Conservation (phyloP, 129 eudicot species). For the Glebionis coronaria region DNA sequence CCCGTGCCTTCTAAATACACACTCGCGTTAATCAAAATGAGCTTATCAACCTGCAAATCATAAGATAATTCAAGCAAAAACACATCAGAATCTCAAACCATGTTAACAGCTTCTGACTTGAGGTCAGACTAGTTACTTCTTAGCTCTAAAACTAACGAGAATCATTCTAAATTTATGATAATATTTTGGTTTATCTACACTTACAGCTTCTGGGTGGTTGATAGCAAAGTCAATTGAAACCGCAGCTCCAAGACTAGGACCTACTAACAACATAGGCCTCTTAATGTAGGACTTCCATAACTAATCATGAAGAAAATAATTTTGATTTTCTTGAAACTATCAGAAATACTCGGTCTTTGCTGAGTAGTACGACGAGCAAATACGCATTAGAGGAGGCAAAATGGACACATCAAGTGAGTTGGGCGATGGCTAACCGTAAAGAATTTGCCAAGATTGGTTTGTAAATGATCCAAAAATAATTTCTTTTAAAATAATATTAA, state of each 20-base stretch:
- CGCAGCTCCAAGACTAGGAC: slow-evolving; percentile 97
- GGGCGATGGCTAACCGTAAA: too few relatives aligned
- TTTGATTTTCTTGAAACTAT: neutral
- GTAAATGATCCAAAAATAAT: too few relatives aligned
- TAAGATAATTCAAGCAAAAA: neutral
- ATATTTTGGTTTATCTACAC: slow-evolving; percentile 15
- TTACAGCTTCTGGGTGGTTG: slow-evolving; percentile 86
- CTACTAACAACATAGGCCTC: slow-evolving; percentile 83
- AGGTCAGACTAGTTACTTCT: slow-evolving; percentile 9
- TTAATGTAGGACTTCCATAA: slow-evolving; percentile 82
- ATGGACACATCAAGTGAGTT: neutral
- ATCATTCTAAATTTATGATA: neutral
- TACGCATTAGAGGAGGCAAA: neutral
- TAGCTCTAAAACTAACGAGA: neutral
- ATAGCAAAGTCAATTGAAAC: slow-evolving; percentile 81
- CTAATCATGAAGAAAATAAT: slow-evolving; percentile 32
- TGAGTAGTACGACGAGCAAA: neutral
- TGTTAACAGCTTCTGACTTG: neutral
- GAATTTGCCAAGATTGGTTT: too few relatives aligned
- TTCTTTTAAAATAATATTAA: too few relatives aligned
- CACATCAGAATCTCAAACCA: neutral
- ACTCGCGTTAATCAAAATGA: slow-evolving; percentile 64
- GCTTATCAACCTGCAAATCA: slow-evolving; percentile 68
- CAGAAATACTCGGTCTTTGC: neutral
- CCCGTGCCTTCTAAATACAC: too few relatives aligned